A percentile compares a stretch with the other conserved stretches of the same genome.
Conservation (phyloP, 345 rosid species). For the Orychophragmus violaceus region DNA sequence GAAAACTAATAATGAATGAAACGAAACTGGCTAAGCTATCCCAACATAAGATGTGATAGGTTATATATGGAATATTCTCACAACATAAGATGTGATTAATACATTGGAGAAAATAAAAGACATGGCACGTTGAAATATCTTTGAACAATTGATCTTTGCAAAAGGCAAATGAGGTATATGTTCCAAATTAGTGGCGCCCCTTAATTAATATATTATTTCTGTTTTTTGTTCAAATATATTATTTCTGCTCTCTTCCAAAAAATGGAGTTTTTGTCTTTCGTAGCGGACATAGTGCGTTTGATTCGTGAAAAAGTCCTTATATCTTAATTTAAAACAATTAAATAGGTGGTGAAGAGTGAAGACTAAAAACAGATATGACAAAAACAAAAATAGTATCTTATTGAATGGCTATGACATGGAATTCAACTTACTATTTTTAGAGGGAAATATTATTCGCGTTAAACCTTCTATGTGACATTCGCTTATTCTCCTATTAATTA, state of each 20-base stretch:
- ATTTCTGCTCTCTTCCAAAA: too few relatives aligned
- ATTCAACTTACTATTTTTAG: conserved; percentile 44
- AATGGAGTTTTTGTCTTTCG: conserved; percentile 27
- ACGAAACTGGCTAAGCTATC: neutral
- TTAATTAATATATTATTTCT: too few relatives aligned
- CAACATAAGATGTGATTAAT: neutral
- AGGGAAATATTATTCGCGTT: conserved; percentile 26
- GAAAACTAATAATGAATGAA: neutral
- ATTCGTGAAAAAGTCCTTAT: conserved; percentile 4
- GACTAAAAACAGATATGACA: neutral
- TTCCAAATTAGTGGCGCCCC: conserved; percentile 42
- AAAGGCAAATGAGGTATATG: conserved; percentile 35
- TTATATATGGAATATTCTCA: neutral
- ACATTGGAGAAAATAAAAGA: neutral
- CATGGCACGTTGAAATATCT: conserved; percentile 26
- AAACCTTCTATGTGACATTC: neutral
- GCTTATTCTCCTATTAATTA: neutral
- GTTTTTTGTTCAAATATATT: too few relatives aligned
- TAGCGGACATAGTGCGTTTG: conserved; percentile 52
- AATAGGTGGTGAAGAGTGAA: neutral
- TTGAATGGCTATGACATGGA: conserved; percentile 53
- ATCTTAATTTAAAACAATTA: neutral
- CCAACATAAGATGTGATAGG: neutral
- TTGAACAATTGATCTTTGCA: conserved; percentile 19
- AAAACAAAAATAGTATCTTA: neutral